Evolutionary conservation across 139 green algal genomes (phyloP).

Genomic region (Coelastrella sp.): DNA sequence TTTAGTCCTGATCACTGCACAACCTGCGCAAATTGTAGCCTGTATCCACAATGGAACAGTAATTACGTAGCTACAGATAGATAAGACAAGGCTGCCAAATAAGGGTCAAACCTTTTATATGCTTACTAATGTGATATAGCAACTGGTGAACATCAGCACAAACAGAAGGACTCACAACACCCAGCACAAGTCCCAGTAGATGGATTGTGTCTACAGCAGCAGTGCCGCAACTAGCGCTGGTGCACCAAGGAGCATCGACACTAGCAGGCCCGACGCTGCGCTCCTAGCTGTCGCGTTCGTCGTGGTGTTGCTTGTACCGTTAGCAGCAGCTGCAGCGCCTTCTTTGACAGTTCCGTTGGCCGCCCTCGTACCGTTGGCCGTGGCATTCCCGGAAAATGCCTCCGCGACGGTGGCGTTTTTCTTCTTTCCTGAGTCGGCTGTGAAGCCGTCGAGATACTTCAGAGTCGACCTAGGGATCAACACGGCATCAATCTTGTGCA

Average conservation of each 20-base stretch:
- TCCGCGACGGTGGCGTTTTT: constrained; percentile 25
- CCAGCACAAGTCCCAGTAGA: too few species aligned
- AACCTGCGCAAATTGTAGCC: too few species aligned
- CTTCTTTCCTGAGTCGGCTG: constrained; percentile 22
- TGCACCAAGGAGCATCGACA: background rate
- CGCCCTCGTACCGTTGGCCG: background rate
- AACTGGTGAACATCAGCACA: too few species aligned
- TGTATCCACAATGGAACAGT: too few species aligned
- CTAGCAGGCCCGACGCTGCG: background rate
- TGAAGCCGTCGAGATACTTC: constrained; percentile 3
- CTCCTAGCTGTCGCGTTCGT: constrained; percentile 14
- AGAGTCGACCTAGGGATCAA: constrained; percentile 21
- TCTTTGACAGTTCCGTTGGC: background rate
- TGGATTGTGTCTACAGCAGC: background rate
- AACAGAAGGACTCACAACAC: too few species aligned
- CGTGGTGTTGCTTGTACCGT: too few species aligned
- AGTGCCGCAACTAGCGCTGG: background rate
- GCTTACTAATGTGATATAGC: too few species aligned
- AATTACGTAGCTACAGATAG: too few species aligned
- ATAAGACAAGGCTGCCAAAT: too few species aligned
- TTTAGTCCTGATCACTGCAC: too few species aligned
- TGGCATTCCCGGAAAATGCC: constrained; percentile 19
- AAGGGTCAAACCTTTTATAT: too few species aligned
- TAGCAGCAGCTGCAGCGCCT: too few species aligned
- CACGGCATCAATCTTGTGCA: constrained; percentile 40